Base-by-base conservation (phyloP, 805 yeast genomes). In the Lipomyces spencermartinsiae region DNA sequence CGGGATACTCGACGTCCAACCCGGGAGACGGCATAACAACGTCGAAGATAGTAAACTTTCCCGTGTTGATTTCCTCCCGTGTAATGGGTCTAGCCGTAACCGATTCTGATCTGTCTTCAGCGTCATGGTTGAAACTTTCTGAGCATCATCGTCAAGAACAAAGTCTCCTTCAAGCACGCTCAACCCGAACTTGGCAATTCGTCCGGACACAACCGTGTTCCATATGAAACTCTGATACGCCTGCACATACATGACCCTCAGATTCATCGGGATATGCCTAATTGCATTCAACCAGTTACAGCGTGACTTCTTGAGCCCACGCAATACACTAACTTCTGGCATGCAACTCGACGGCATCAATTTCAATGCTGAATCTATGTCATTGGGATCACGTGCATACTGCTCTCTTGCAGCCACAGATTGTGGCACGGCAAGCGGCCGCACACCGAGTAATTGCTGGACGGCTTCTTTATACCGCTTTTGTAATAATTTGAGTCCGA, bases 21-120 rank as follows among this genome's bases (percentile, higher is more conserved):
- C 99, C 99, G 1, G 99, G 99, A 0, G 97, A 86, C n/a, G 99
- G 98, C 64, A 95, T 82, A 2, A 95, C 97, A 35, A 95, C 83
- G 78, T 95, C 98, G 75, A 84, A 88, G 43, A 94, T 89, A 12
- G 89, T 78, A 76, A 83, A 91, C 63, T 83, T 85, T 0, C 86
- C 86, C 1, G 81, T 64, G 3, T 81, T 85, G 33, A 89, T 80
- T 67, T 94, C 98, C 66, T 88, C 92, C 64, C 85, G 82, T 0
- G 97, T 91, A 19, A 95, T 83, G 0, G 89, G 85, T 73, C 89
- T 84, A 1, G 97, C 98, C 8, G 33, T 22, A 1, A 22, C 56
- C 9, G 14, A 53, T 14, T 92, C 85, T 33, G 84, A 81, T 67
- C 84, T 87, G 37, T 80, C 87, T 3, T 83, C 87, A 31, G 77